phyloP scores from a whole-genome alignment of 495 filamentous ascomycete genomes.

The Aspergillus affinis region DNA sequence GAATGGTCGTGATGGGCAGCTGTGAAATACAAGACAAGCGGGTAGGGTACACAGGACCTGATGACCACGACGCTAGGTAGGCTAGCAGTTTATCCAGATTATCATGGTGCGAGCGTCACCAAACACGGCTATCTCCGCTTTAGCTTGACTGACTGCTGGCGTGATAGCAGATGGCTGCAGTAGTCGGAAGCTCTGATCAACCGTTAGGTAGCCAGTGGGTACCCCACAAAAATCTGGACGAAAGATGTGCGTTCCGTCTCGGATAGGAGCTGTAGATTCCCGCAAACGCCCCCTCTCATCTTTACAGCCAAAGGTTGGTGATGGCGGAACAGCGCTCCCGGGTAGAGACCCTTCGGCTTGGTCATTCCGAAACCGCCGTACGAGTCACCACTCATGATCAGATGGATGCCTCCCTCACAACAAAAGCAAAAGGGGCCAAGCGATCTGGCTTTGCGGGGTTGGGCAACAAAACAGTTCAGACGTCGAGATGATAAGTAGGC shows the following conservation, averaged over 20 bases:
- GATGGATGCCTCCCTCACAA: not conserved
- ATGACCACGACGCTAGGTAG: not conserved
- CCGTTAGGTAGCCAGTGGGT: conserved; percentile 3
- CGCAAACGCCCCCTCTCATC: not conserved
- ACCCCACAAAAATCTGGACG: not conserved
- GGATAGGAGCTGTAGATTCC: not conserved
- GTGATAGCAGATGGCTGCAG: not conserved
- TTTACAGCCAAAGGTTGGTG: not conserved
- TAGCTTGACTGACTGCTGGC: not conserved
- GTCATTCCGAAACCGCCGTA: not conserved
- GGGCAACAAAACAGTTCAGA: conserved; percentile 13
- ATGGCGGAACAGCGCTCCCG: not conserved
- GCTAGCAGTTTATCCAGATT: not conserved
- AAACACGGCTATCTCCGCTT: not conserved
- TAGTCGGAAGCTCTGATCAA: not conserved
- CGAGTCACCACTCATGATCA: not conserved
- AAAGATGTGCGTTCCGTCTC: not conserved
- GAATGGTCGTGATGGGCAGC: conserved; percentile 1
- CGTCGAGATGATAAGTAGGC: not conserved
- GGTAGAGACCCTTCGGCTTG: not conserved
- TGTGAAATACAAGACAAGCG: not conserved
- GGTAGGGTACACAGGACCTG: not conserved
- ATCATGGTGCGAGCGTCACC: not conserved
- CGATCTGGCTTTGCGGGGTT: conserved; percentile 14
- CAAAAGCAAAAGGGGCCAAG: conserved; percentile 2